Conservation (phyloP, 169 alveolate species). For the Hepatocystis sp. region DNA sequence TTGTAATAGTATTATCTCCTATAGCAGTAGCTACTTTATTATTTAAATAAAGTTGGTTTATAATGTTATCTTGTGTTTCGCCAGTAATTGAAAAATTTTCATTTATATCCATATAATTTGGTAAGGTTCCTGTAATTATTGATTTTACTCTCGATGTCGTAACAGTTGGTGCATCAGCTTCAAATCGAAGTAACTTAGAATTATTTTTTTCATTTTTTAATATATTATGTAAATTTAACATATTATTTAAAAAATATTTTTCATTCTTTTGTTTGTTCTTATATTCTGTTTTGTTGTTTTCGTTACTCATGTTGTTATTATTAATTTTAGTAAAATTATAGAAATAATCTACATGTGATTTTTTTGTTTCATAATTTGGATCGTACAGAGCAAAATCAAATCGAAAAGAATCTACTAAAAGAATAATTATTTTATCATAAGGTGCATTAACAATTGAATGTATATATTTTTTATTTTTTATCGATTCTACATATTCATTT, state of each 20-base stretch:
- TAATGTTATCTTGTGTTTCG: conserved; percentile 43
- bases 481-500: conserved; percentile 47
- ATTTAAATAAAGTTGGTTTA: conserved; percentile 35
- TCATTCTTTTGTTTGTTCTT: conserved; percentile 10
- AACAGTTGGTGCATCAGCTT: conserved; percentile 81
- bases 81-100: conserved; percentile 18
- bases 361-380: conserved; percentile 57
- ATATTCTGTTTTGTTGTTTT: conserved; percentile 12
- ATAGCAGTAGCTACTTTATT: conserved; percentile 46
- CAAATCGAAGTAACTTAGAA: conserved; percentile 76
- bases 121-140: conserved; percentile 78
- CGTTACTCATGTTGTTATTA: too few species aligned
- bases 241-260: conserved; percentile 74
- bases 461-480: conserved; percentile 24
- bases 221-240: conserved; percentile 62
- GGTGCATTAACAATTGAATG: conserved; percentile 75
- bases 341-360: background rate
- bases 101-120: conserved; percentile 76
- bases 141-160: conserved; percentile 79
- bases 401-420: conserved; percentile 79
- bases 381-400: conserved; percentile 82
- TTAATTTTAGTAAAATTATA: too few species aligned
- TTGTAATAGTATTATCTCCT: conserved; percentile 62
- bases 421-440: conserved; percentile 58
- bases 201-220: conserved; percentile 68